These are phyloP conservation scores for Novymonas esmeraldas DNA, from an alignment of 208 protist species.

Conservation along the genomic window DNA sequence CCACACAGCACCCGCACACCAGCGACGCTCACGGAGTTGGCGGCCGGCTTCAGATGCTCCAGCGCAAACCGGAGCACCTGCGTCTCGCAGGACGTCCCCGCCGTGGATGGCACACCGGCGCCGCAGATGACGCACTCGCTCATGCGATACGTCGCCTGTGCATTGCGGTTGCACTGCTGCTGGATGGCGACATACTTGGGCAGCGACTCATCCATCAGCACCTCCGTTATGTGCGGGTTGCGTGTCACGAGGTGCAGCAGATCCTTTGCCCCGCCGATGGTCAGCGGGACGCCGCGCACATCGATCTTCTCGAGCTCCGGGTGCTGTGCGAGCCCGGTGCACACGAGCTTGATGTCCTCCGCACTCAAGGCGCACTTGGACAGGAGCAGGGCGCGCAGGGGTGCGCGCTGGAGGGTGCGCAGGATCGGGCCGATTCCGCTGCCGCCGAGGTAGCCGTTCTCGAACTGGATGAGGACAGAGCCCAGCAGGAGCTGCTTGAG, in stretches of 20 bases:
- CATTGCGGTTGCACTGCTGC: slow-evolving; percentile 70
- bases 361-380: slow-evolving; percentile 46
- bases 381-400: slow-evolving; percentile 56
- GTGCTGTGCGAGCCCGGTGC: slow-evolving; percentile 56
- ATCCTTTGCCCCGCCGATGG: slow-evolving; percentile 49
- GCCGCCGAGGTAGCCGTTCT: slow-evolving; percentile 82
- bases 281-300: slow-evolving; percentile 64
- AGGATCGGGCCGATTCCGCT: slow-evolving; percentile 74
- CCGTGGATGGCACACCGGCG: slow-evolving; percentile 11
- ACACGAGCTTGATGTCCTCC: slow-evolving; percentile 58
- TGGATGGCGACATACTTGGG: slow-evolving; percentile 76
- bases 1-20: slow-evolving; percentile 56
- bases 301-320: slow-evolving; percentile 73
- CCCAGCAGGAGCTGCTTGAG: slow-evolving; percentile 56
- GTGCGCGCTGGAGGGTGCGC: slow-evolving; percentile 57
- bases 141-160: slow-evolving; percentile 27
- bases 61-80: slow-evolving; percentile 22
- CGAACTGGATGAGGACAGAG: slow-evolving; percentile 64
- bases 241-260: slow-evolving; percentile 57
- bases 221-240: slow-evolving; percentile 60
- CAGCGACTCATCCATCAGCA: slow-evolving; percentile 59
- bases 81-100: slow-evolving; percentile 21
- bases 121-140: slow-evolving; percentile 61
- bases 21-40: slow-evolving; percentile 30
- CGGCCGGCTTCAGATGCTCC: slow-evolving; percentile 20